Percentiles rank a stretch among this genome's conserved stretches.
Conservation (phyloP, 305 asterid genomes). For the Rubia tinctorum region DNA sequence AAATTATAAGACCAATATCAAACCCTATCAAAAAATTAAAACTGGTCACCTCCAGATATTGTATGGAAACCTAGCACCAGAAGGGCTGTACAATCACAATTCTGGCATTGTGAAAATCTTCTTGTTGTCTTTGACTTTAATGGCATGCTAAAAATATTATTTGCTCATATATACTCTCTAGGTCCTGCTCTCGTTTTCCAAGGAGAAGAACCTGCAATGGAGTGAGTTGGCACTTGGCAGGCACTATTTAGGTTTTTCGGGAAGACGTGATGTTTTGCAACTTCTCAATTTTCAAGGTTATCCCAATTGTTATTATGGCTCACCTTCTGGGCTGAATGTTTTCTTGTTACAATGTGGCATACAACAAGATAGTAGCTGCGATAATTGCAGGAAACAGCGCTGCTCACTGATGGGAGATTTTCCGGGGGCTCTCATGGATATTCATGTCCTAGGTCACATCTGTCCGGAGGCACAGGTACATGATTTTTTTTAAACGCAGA, state of each 20-base stretch:
- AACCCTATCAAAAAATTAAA: conserved; percentile 91
- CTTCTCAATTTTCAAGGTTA: not conserved
- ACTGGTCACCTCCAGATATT: conserved; percentile 91
- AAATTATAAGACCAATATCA: conserved; percentile 77
- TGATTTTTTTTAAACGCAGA: not conserved
- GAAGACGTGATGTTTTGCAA: no score
- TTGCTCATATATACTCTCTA: conserved; percentile 20
- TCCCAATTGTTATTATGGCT: not conserved
- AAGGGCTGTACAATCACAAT: conserved; percentile 35
- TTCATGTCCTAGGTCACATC: conserved; percentile 92
- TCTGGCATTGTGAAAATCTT: not conserved
- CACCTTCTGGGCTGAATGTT: not conserved
- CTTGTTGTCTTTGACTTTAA: not conserved
- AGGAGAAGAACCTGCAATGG: conserved; percentile 64
- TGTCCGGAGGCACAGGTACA: conserved; percentile 97
- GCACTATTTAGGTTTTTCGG: not conserved
- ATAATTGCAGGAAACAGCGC: conserved; percentile 70
- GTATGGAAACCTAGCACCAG: conserved; percentile 95
- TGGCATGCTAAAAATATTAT: conserved; percentile 2
- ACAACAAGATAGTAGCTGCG: not conserved
- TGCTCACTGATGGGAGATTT: conserved; percentile 92
- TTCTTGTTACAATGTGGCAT: not conserved
- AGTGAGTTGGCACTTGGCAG: not conserved
- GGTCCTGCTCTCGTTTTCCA: conserved; percentile 97
- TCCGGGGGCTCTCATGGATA: conserved; percentile 99